Evolutionary conservation across 805 yeast species (phyloP).

Genomic region (Monosporozyma siamensis): DNA sequence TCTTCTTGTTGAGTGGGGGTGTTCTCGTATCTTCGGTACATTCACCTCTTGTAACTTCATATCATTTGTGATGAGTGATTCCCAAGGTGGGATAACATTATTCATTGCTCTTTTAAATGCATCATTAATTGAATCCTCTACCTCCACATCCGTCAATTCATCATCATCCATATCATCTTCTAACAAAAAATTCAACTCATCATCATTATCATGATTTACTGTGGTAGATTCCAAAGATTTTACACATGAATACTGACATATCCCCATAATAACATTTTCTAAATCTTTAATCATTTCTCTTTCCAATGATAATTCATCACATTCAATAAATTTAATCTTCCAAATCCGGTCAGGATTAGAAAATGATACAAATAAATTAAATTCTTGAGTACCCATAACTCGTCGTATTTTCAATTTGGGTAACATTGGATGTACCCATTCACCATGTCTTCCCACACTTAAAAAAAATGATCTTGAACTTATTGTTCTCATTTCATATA

Average conservation of each 20-base stretch:
- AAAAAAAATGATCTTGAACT: slow-evolving; percentile 19
- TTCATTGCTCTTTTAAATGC: slow-evolving; percentile 18
- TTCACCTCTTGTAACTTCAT: no score
- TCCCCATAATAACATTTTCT: slow-evolving; percentile 25
- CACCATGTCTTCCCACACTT: slow-evolving; percentile 26
- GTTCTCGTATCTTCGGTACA: background rate
- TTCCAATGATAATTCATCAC: slow-evolving; percentile 8
- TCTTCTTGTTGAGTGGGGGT: background rate
- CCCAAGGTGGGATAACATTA: slow-evolving; percentile 9
- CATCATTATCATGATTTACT: background rate
- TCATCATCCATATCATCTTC: slow-evolving; percentile 9
- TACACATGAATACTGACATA: slow-evolving; percentile 13
- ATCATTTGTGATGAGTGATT: background rate
- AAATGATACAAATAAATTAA: slow-evolving; percentile 47
- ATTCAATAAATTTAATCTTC: slow-evolving; percentile 36
- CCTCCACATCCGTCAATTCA: slow-evolving; percentile 4
- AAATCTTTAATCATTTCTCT: slow-evolving; percentile 13
- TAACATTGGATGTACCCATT: slow-evolving; percentile 59
- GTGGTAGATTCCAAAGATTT: background rate
- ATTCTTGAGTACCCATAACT: slow-evolving; percentile 25
- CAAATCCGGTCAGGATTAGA: slow-evolving; percentile 72
- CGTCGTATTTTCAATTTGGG: slow-evolving; percentile 53
- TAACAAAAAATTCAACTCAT: slow-evolving; percentile 20
- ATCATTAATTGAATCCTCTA: slow-evolving; percentile 6
- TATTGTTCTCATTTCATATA: slow-evolving; percentile 18